phyloP scores from a whole-genome alignment of 2,329 filamentous ascomycete species.

The Endothia cerciana region DNA sequence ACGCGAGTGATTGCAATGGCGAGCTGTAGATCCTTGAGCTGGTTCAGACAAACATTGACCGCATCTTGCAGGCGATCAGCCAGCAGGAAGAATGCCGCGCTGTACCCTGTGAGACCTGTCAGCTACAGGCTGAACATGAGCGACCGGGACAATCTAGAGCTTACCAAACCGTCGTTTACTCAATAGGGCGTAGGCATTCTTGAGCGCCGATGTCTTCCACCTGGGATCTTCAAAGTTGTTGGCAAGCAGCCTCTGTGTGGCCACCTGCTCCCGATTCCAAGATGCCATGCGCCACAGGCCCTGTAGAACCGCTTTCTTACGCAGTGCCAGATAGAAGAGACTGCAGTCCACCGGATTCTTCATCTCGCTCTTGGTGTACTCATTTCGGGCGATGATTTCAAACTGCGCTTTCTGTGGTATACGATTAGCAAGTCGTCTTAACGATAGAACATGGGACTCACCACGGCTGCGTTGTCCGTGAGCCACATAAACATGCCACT shows the following conservation, averaged over 20 bases:
- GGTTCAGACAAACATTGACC: conserved; percentile 82
- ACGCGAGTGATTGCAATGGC: conserved; percentile 86
- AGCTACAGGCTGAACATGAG: conserved; percentile 27
- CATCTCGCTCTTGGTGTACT: conserved; percentile 85
- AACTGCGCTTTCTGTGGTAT: conserved; percentile 70
- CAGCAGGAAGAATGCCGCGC: conserved; percentile 92
- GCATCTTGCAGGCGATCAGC: conserved; percentile 85
- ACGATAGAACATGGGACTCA: conserved; percentile 48
- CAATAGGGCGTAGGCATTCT: conserved; percentile 94
- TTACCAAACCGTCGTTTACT: conserved; percentile 85
- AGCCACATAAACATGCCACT: conserved; percentile 97
- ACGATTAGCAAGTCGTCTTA: conserved; percentile 22
- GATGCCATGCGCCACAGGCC: conserved; percentile 93
- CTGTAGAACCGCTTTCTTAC: conserved; percentile 87
- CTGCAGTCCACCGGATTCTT: conserved; percentile 92
- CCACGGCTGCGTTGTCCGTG: conserved; percentile 73
- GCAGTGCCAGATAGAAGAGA: conserved; percentile 86
- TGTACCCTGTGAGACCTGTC: conserved; percentile 73
- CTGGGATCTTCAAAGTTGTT: conserved; percentile 88
- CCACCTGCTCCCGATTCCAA: conserved; percentile 83
- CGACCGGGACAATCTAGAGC: conserved; percentile 34
- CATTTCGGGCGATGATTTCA: conserved; percentile 87
- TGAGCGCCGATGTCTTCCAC: conserved; percentile 87
- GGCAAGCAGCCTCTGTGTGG: conserved; percentile 78
- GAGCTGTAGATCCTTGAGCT: conserved; percentile 86